Base-by-base conservation (phyloP, 495 filamentous ascomycete genomes). In the Talaromyces adpressus region DNA sequence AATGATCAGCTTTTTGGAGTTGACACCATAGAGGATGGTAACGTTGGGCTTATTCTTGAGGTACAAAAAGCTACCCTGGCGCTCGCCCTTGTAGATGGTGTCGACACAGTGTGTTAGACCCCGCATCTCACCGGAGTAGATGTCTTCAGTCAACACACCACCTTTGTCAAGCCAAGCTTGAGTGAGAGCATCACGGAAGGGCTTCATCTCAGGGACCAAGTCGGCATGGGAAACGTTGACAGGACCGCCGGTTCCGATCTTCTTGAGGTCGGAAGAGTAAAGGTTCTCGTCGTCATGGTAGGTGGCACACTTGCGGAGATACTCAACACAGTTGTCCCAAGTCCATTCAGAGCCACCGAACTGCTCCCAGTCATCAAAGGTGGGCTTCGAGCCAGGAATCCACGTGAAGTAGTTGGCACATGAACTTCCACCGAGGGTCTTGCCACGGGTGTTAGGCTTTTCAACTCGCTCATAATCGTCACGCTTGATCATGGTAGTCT, bases 41-140 rank as follows among this genome's bases (percentile, higher is more conserved):
- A 86, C 71, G 61, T 88, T 88, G 1, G 77, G 71, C 70, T 85
- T 87, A 65, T 79, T 73, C 57, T 76, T 65, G 25, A 88, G 64
- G 64, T 79, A 87, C 6, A 81, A 65, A 65, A 72, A 83, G 60
- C 79, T 82, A 1, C 79, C 77, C 25, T 79, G 81, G 57, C 85
- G 82, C 66, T 77, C 70, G 25, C 85, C 85, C 56, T 83, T 72
- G 73, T 87, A 85, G 65, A 86, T 84, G 52, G 77, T 80, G 68
- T 84, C 79, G 11, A 83, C 72, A 66, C 79, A 82, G 64, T 85
- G 77, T 53, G 75, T 77, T 6, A 87, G 77, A 8, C 85, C 85
- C 45, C 73, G 64, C 82, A 84, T 81, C 12, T 76, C 73, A n/a
- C 84, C 85, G 39, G 63, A 79, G 84, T 62, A 71, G 62, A 80